These are phyloP conservation scores for Mucor mucedo DNA, from an alignment of 371 early-diverging fungal species.

Conservation along the genomic window DNA sequence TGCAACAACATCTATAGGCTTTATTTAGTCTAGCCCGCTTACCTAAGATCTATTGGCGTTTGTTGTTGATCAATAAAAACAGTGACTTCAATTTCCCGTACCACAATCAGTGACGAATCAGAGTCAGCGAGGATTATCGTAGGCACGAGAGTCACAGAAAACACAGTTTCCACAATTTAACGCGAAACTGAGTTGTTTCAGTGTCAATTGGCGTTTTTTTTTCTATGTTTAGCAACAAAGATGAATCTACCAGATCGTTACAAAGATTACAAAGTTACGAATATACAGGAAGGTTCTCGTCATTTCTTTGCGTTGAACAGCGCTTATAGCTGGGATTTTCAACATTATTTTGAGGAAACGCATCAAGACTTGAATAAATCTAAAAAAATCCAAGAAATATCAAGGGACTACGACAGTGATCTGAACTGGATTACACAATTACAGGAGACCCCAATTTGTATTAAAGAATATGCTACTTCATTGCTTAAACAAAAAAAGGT, in stretches of 20 bases:
- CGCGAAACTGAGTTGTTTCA: too few relatives aligned
- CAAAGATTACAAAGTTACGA: background rate
- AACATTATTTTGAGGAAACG: slow-evolving; percentile 7
- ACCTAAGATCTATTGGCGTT: too few relatives aligned
- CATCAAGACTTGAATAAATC: slow-evolving; percentile 7
- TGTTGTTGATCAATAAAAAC: too few relatives aligned
- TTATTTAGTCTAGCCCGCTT: too few relatives aligned
- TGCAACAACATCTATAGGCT: too few relatives aligned
- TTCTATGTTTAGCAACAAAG: too few relatives aligned
- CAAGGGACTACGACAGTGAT: slow-evolving; percentile 9
- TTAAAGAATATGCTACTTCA: background rate
- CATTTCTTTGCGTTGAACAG: background rate
- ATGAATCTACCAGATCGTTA: background rate
- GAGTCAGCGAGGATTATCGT: too few relatives aligned
- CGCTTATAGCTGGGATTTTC: slow-evolving; percentile 8
- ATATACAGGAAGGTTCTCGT: background rate
- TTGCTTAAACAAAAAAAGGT: background rate
- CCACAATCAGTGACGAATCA: too few relatives aligned
- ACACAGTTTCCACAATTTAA: too few relatives aligned
- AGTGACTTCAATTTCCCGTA: too few relatives aligned
- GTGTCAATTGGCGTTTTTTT: too few relatives aligned
- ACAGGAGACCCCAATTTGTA: background rate
- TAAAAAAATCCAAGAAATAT: slow-evolving; percentile 1
- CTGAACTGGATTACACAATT: slow-evolving; percentile 4
- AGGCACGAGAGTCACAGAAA: too few relatives aligned